Conservation (phyloP, 2,329 filamentous ascomycete genomes). For the Colletotrichum truncatum region DNA sequence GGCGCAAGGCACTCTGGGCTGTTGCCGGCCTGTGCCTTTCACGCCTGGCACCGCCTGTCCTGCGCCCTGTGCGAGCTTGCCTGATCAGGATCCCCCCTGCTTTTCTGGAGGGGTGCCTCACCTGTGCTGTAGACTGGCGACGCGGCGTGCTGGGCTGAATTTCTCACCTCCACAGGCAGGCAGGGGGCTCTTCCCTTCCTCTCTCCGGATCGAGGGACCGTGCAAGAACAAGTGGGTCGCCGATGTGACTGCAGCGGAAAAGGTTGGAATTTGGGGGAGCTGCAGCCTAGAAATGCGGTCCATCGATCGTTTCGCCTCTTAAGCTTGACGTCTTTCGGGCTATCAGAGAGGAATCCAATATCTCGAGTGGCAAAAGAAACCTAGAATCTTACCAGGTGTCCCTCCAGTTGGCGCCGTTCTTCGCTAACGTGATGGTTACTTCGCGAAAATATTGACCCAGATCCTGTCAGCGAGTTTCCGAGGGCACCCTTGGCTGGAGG, state of each 20-base stretch:
- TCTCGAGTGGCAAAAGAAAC: neutral
- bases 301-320: constrained; percentile 1
- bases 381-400: no score
- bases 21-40: neutral
- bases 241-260: neutral
- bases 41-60: no score
- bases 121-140: neutral
- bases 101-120: neutral
- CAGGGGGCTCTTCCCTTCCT: constrained; percentile 12
- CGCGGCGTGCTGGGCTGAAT: neutral
- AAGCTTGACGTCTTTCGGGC: neutral
- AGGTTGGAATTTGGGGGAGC: neutral
- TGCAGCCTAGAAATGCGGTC: constrained; percentile 9
- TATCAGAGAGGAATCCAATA: no score
- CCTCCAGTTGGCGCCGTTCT: no score
- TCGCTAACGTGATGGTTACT: no score
- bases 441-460: no score
- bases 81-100: constrained; percentile 2
- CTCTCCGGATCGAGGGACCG: constrained; percentile 2
- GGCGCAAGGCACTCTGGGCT: neutral
- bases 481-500: neutral
- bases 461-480: no score
- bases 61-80: constrained; percentile 5
- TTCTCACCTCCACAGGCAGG: neutral
- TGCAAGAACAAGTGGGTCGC: constrained; percentile 17